Base-by-base conservation (phyloP, 306 rosid genomes). In the cucumber (Cucumis sativus) region DNA sequence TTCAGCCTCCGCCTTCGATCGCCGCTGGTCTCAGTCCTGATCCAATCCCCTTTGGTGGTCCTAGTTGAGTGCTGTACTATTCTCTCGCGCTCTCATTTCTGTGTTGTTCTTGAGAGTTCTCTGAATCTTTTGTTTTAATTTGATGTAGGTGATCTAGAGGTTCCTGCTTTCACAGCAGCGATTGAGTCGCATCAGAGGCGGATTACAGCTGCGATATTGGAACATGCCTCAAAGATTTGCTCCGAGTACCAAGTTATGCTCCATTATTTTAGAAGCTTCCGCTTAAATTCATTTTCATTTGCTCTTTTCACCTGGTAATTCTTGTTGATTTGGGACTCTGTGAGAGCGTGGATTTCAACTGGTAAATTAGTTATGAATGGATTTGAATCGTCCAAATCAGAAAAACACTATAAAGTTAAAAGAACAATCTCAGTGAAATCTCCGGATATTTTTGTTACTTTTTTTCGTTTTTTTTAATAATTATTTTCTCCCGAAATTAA, bases 181-280 rank as follows among this genome's bases (percentile, higher is more conserved):
- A 95, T 95, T 49, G 96, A 92, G 84, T 91, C 93, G 15, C 98
- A 95, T 82, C 97, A 92, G 86, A 86, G 85, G 84, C 93, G 97
- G 16, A 92, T 95, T 78, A 88, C 97, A 3, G 82, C 83, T 72
- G 92, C 89, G 20, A 84, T 95, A 23, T 55, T 95, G 9, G 83
- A 77, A 30, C 92, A 90, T 57, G 96, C 97, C 74, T 73, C 89
- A 28, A 77, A 45, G 81, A 90, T 95, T 86, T 94, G 88, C 81
- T 81, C 91, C 10, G 54, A 85, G 13, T 88, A 84, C 75, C 84
- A 78, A 39, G 97, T 91, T 39, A 33, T 61, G 62, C 40, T 83
- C 81, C 60, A 6, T 7, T 69, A 6, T 8, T 18, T 5, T n/a
- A 11, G 13, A 35, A 45, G 28, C 45, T 45, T 43, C 15, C 17